phyloP scores from a whole-genome alignment of 108 stramenopile genomes.

The Cyclotella baltica region DNA sequence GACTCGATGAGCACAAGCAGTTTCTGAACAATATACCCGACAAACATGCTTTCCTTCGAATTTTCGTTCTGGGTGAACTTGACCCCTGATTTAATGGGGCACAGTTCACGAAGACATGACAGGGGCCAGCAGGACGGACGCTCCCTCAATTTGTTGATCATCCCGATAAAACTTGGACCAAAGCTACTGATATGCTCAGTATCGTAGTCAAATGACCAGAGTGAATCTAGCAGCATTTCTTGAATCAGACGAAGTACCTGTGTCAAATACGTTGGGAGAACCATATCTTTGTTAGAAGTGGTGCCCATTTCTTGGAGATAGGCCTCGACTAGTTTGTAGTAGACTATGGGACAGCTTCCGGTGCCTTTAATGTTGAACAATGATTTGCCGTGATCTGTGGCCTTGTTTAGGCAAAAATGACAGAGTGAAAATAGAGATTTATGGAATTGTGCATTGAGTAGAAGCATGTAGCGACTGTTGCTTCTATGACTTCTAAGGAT shows the following conservation, averaged over 20 bases:
- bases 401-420: constrained; percentile 10
- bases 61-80: neutral
- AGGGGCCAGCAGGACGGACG: constrained; percentile 3
- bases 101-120: neutral
- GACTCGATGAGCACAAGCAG: constrained; percentile 8
- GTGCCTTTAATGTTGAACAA: neutral
- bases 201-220: neutral
- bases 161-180: constrained; percentile 3
- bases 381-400: neutral
- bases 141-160: constrained; percentile 17
- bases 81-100: neutral
- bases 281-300: neutral
- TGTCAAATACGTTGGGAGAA: neutral
- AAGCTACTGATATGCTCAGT: neutral
- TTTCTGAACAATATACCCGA: constrained; percentile 13
- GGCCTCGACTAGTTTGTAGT: constrained; percentile 11
- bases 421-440: constrained; percentile 13
- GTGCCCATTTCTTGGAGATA: neutral
- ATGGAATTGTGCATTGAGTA: constrained; percentile 18
- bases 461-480: neutral
- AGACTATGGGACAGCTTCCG: constrained; percentile 16
- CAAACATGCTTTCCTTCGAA: constrained; percentile 6
- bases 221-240: constrained; percentile 4
- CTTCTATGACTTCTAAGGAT: neutral
- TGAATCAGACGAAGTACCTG: constrained; percentile 2